Evolutionary conservation across 2,329 filamentous ascomycete genomes (phyloP).

Genomic region (Hymenoscyphus repandus): DNA sequence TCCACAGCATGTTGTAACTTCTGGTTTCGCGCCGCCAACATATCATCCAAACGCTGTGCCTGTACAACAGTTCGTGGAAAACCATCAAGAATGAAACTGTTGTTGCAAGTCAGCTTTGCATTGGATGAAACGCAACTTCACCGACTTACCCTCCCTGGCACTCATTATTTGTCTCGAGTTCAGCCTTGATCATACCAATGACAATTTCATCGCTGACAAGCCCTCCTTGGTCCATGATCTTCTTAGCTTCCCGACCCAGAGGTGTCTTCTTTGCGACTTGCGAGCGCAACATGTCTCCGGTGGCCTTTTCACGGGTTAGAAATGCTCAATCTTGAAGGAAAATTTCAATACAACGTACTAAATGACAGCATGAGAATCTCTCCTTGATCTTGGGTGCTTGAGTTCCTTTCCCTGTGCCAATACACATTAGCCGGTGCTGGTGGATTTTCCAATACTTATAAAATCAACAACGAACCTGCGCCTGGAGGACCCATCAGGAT

Average conservation of each 20-base stretch:
- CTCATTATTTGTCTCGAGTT: constrained; percentile 89
- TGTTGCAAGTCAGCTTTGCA: constrained; percentile 14
- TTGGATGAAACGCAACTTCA: constrained; percentile 2
- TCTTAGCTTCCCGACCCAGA: constrained; percentile 94
- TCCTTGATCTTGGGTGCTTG: constrained; percentile 98
- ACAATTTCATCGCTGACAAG: constrained; percentile 98
- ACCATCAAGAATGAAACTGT: constrained; percentile 95
- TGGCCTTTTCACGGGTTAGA: constrained; percentile 58
- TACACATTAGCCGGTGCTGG: constrained; percentile 21
- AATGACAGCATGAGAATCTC: constrained; percentile 93
- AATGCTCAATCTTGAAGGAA: constrained; percentile 10
- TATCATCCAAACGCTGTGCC: constrained; percentile 88
- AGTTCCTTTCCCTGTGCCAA: constrained; percentile 82
- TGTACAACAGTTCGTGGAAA: constrained; percentile 97
- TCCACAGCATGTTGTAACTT: constrained; percentile 92
- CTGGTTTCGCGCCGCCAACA: constrained; percentile 75
- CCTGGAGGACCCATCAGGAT: constrained; percentile 96
- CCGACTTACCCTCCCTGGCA: constrained; percentile 85
- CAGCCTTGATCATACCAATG: constrained; percentile 98
- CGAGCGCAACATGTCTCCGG: constrained; percentile 97
- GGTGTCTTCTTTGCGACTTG: constrained; percentile 97
- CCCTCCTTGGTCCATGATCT: constrained; percentile 99
- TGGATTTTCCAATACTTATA: neutral
- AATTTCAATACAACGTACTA: constrained; percentile 55
- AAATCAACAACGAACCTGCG: constrained; percentile 64